phyloP scores from a whole-genome alignment of 129 eudicot genomes.

The Calendula officinalis region DNA sequence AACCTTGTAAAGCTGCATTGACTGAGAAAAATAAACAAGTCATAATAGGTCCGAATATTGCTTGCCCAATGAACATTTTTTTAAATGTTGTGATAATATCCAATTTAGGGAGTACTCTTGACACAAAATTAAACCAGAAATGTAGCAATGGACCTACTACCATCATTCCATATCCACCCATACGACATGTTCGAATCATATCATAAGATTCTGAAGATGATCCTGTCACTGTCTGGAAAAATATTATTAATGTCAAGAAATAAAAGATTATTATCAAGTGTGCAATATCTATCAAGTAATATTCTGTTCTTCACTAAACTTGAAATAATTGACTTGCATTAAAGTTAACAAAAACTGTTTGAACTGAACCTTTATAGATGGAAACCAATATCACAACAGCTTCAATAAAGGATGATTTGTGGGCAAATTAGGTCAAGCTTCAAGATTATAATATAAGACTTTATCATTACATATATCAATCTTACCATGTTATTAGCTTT shows the following conservation, averaged over 20 bases:
- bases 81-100: slow-evolving; percentile 59
- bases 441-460: background rate
- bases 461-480: slow-evolving; percentile 4
- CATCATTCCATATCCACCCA: slow-evolving; percentile 87
- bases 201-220: slow-evolving; percentile 56
- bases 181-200: slow-evolving; percentile 63
- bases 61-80: slow-evolving; percentile 77
- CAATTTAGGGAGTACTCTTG: slow-evolving; percentile 62
- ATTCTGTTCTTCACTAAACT: background rate
- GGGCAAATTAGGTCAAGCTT: background rate
- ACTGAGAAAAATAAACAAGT: slow-evolving; percentile 68
- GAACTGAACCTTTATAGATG: slow-evolving; percentile 1
- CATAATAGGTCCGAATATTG: slow-evolving; percentile 68
- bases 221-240: slow-evolving; percentile 47
- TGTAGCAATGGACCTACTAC: slow-evolving; percentile 77
- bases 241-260: background rate
- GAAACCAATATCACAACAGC: background rate
- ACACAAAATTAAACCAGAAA: slow-evolving; percentile 79
- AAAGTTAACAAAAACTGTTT: background rate
- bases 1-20: slow-evolving; percentile 90
- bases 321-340: slow-evolving; percentile 2
- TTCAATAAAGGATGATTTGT: background rate
- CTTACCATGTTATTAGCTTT: background rate
- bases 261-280: background rate
- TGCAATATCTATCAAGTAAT: background rate